Evolutionary conservation across 805 yeast species (phyloP), one percentile per base, ranked within the genome.

Genomic region (Saccharomycopsis fibuligera): DNA sequence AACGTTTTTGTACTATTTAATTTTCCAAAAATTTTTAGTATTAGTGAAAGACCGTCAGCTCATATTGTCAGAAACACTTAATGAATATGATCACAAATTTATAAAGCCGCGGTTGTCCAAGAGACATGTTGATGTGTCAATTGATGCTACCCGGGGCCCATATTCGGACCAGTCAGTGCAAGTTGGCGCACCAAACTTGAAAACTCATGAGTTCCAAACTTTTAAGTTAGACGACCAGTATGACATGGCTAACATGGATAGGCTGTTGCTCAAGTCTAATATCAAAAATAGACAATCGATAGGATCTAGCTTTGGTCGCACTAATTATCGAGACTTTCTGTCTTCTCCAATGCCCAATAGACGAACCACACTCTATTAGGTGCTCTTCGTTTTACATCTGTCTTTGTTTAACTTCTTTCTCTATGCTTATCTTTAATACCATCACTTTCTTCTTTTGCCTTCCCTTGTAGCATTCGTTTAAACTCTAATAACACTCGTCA

Each of bases 21-120:
- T 78, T 12, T 57, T 67, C n/a, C 54, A 58, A 33, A 67, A 69
- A 37, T 85, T 76, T 57, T 63, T 74, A 31, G 67, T 64, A 1
- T 65, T 76, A 45, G 48, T 79, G 16, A 66, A 73, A 38, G 90
- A 85, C 62, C 81, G 79, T 54, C 78, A 76, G 47, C 67, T 83
- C 6, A 60, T 85, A 3, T 72, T 72, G 49, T 75, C 74, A 51
- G 87, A 83, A 58, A 75, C 77, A 53, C 67, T 80, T 51, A 73
- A 72, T 33, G 93, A 86, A 57, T 79, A 79, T 57, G 74, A 81
- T 55, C 62, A 70, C 27, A 84, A 85, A 59, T 76, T 71, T 53
- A 82, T 83, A 16, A 72, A 72, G 31, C 89, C 88, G 2, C 72
- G 73, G 44, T 64, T 76, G 2, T 68, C 78, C 6, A 70, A 71